Evolutionary conservation across 768 basidiomycete genomes (phyloP).

Genomic region (Lactarius tabidus): DNA sequence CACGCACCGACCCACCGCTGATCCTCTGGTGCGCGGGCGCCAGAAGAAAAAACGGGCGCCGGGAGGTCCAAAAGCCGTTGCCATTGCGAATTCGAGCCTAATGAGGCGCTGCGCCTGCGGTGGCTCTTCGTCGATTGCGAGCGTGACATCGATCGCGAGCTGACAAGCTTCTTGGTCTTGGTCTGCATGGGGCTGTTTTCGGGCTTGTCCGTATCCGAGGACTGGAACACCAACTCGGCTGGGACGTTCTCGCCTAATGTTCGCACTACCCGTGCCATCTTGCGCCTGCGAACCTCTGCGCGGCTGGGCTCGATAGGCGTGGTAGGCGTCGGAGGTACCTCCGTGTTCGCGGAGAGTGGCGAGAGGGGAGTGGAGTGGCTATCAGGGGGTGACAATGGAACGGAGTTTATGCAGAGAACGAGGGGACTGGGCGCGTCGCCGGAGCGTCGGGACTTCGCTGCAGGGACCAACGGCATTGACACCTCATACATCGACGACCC

Average conservation of each 20-base stretch:
- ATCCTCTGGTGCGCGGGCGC: constrained; percentile 17
- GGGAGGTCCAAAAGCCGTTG: constrained; percentile 3
- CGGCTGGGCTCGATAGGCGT: constrained; percentile 14
- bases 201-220: neutral
- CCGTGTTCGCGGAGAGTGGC: neutral
- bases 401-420: constrained; percentile 33
- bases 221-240: constrained; percentile 31
- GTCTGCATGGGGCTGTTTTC: neutral
- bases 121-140: neutral
- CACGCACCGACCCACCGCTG: constrained; percentile 25
- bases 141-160: neutral
- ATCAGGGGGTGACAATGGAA: constrained; percentile 30
- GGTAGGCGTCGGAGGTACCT: neutral
- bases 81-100: constrained; percentile 2
- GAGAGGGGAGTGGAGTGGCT: constrained; percentile 28
- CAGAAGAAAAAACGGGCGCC: constrained; percentile 16
- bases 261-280: constrained; percentile 27
- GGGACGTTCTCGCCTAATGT: constrained; percentile 33
- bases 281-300: constrained; percentile 20
- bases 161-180: neutral
- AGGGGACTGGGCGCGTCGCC: constrained; percentile 30
- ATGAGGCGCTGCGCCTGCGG: constrained; percentile 20
- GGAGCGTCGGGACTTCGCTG: constrained; percentile 16
- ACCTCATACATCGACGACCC: constrained; percentile 28
- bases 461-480: constrained; percentile 23